Evolutionary conservation across 352 stramenopile species (phyloP), one percentile per base, ranked within the genome.

Genomic region (Plasmopara viticola): DNA sequence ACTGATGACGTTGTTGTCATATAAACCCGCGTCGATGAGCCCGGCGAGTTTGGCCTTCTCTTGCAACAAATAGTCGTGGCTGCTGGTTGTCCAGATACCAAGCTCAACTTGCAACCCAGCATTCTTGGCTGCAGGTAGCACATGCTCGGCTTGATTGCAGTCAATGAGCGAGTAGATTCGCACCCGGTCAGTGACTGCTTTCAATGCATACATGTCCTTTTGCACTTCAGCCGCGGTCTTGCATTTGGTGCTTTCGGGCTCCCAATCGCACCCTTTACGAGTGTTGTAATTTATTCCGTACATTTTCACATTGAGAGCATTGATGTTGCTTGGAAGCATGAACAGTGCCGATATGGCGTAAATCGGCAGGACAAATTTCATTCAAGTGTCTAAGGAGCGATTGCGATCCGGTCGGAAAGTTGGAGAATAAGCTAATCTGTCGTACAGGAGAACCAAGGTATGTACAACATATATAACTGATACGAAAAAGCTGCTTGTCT

Each of bases 251-350:
- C 48, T 63, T 15, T 66, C 42, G 4, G 70, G 12, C 0, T 57
- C 60, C 72, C 74, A 87, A 46, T 87, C 76, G 4, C 67, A 60
- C 0, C 62, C 73, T 48, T 78, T 82, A 44, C 77, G 74, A 14
- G 70, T 66, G 64, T 85, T 87, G 66, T 88, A 90, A 66, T 90
- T 88, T 51, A 88, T 61, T 13, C 80, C 80, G 17, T 78, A 70
- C 44, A 90, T 60, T 34, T 64, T 74, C 42, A 84, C 72, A 49
- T 80, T 78, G 48, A 82, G 62, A 42, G 64, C 69, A 28, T 79
- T 46, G n/a, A 44, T 39, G 18, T 39, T 35, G 18, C 49, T 43
- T 1, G 17, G 18, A 7, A 60, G 43, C 50, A 68, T 39, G 29
- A 72, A 48, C 43, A 66, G 33, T 28, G 48, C 42, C 4, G 63